A percentile compares a stretch with the other conserved stretches of the same genome.
phyloP scores from a whole-genome alignment of 768 basidiomycete species.

The Trametes villosa region DNA sequence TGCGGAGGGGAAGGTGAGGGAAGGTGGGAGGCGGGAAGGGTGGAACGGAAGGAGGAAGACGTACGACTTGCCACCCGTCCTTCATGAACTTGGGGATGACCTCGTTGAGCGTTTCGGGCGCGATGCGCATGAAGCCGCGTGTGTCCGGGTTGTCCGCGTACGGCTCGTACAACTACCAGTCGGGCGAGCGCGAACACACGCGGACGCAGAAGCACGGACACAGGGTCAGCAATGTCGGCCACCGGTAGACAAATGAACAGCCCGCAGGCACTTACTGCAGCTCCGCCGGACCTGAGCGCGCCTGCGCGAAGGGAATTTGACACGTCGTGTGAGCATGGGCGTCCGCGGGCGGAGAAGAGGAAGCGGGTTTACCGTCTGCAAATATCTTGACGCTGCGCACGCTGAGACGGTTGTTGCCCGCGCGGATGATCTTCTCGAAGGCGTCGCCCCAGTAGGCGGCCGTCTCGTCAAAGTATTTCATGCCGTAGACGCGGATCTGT shows the following conservation, averaged over 20 bases:
- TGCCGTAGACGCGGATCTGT: conserved; percentile 78
- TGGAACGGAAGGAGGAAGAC: conserved; percentile 28
- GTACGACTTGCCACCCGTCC: conserved; percentile 91
- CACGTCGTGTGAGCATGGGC: conserved; percentile 1
- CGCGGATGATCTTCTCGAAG: conserved; percentile 55
- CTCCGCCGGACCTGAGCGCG: conserved; percentile 87
- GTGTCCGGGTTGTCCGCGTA: conserved; percentile 80
- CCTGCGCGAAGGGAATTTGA: conserved; percentile 45
- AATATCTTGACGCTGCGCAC: conserved; percentile 83
- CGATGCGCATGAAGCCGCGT: conserved; percentile 77
- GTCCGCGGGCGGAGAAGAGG: background rate
- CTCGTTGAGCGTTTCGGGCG: conserved; percentile 60
- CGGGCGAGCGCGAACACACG: background rate
- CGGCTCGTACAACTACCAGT: conserved; percentile 69
- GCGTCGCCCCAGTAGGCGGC: conserved; percentile 76
- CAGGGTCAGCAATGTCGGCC: background rate
- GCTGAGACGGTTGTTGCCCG: conserved; percentile 64
- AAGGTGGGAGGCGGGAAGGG: too few species aligned
- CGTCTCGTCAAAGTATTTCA: conserved; percentile 71
- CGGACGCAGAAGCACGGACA: background rate
- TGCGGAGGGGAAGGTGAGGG: background rate
- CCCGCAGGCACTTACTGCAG: conserved; percentile 59
- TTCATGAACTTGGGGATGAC: conserved; percentile 71
- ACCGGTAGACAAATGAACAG: background rate
- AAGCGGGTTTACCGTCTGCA: conserved; percentile 57